These are phyloP conservation scores for Chlorella sp. DNA, from an alignment of 139 green algal species.

Conservation along the genomic window DNA sequence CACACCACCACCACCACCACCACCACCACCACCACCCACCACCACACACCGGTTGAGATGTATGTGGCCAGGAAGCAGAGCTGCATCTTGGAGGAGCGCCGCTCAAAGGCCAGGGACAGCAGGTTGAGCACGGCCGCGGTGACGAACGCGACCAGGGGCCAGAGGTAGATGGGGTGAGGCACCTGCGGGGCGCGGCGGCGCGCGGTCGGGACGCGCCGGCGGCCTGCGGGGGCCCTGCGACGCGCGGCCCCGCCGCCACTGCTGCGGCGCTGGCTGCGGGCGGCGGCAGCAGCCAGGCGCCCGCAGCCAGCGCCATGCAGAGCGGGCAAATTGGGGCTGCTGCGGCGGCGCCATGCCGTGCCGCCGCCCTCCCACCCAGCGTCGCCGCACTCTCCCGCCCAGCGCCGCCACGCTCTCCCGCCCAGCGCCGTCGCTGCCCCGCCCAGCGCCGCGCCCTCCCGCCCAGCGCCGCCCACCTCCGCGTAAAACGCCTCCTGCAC, in stretches of 20 bases:
- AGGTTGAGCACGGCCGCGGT: conserved; percentile 59
- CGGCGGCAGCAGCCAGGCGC: too few relatives aligned
- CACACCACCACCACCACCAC: background rate
- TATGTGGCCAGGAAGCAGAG: conserved; percentile 50
- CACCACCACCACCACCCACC: background rate
- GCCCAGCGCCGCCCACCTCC: conserved; percentile 4
- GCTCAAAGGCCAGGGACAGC: conserved; percentile 51
- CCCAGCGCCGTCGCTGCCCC: too few relatives aligned
- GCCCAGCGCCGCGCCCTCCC: too few relatives aligned
- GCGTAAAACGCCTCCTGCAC: conserved; percentile 24
- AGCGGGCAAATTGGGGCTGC: background rate
- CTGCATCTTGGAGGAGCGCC: conserved; percentile 42
- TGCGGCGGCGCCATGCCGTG: too few relatives aligned
- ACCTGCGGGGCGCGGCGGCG: conserved; percentile 11
- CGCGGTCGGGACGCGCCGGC: background rate
- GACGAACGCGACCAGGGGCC: conserved; percentile 55
- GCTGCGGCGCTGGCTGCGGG: too few relatives aligned
- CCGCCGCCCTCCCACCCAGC: too few relatives aligned
- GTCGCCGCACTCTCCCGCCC: too few relatives aligned
- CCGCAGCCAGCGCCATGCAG: too few relatives aligned
- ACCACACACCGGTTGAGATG: conserved; percentile 38
- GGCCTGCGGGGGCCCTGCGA: too few relatives aligned
- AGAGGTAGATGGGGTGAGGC: conserved; percentile 25
- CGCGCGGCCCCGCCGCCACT: too few relatives aligned
- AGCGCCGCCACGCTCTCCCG: too few relatives aligned